phyloP scores from a whole-genome alignment of 306 rosid genomes.

The Glycine soja region DNA sequence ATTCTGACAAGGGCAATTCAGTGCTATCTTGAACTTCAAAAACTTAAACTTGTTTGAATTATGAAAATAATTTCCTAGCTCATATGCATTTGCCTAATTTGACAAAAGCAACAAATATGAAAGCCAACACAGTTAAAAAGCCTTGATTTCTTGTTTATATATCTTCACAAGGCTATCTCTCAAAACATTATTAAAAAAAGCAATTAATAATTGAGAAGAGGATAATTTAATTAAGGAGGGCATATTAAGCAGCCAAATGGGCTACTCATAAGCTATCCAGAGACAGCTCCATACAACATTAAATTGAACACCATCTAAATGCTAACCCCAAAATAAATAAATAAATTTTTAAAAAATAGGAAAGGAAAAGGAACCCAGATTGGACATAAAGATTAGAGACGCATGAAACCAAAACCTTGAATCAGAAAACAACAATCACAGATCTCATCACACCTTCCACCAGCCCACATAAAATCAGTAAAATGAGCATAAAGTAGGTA shows the following conservation, averaged over 20 bases:
- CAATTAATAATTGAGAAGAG: background rate
- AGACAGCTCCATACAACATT: slow-evolving; percentile 10
- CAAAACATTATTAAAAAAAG: slow-evolving; percentile 1
- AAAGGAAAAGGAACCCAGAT: slow-evolving; percentile 33
- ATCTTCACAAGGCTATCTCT: slow-evolving; percentile 18
- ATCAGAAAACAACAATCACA: slow-evolving; percentile 54
- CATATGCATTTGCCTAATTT: background rate
- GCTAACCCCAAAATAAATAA: background rate
- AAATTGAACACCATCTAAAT: slow-evolving; percentile 26
- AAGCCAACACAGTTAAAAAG: background rate
- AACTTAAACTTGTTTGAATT: slow-evolving; percentile 21
- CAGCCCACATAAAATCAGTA: slow-evolving; percentile 26
- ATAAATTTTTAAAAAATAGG: background rate
- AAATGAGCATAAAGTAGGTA: slow-evolving; percentile 22
- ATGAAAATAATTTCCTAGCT: background rate
- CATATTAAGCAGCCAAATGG: no score
- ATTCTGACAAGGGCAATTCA: slow-evolving; percentile 10
- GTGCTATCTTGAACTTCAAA: slow-evolving; percentile 19
- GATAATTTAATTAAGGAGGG: background rate
- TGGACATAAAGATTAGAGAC: slow-evolving; percentile 33
- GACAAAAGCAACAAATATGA: slow-evolving; percentile 22
- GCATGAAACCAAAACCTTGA: slow-evolving; percentile 42
- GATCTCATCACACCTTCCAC: slow-evolving; percentile 68
- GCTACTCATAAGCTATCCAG: background rate
- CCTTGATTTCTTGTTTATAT: slow-evolving; percentile 17